phyloP scores from a whole-genome alignment of 352 stramenopile genomes.

The Phytophthora quininea region DNA sequence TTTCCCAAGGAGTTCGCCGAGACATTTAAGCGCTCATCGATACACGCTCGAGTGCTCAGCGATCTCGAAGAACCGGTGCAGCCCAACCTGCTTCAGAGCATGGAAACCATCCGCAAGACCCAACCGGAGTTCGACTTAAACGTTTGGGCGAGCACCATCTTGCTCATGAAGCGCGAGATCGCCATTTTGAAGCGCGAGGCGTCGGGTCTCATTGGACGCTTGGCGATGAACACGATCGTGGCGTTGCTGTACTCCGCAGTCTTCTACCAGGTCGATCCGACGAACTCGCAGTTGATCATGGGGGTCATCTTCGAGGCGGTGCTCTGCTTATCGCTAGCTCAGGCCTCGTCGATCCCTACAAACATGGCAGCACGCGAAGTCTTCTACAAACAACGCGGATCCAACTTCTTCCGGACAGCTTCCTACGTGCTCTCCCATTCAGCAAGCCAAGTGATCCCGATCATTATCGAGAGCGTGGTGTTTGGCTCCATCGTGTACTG shows the following conservation, averaged over 20 bases:
- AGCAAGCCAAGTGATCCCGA: neutral
- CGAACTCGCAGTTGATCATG: constrained; percentile 26
- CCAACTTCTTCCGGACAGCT: constrained; percentile 17
- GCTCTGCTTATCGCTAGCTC: constrained; percentile 64
- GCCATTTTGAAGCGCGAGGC: constrained; percentile 31
- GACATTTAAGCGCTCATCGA: constrained; percentile 47
- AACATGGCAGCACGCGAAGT: constrained; percentile 54
- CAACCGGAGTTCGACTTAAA: constrained; percentile 32
- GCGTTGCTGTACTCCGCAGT: constrained; percentile 31
- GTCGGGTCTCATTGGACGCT: constrained; percentile 25
- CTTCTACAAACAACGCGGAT: constrained; percentile 25
- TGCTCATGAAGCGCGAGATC: constrained; percentile 31
- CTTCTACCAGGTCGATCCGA: constrained; percentile 34
- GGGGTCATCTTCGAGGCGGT: constrained; percentile 73
- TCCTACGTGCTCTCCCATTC: constrained; percentile 14
- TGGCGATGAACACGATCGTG: constrained; percentile 32
- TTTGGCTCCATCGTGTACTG: constrained; percentile 82
- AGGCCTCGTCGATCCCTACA: constrained; percentile 60
- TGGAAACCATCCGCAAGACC: constrained; percentile 4
- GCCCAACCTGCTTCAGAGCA: constrained; percentile 14
- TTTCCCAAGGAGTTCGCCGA: constrained; percentile 35
- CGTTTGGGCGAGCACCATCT: constrained; percentile 21
- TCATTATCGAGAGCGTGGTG: constrained; percentile 34
- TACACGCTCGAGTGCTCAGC: constrained; percentile 7
- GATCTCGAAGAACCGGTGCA: neutral